Base-by-base conservation (phyloP, 345 rosid genomes). In the Eucalyptus cloeziana region DNA sequence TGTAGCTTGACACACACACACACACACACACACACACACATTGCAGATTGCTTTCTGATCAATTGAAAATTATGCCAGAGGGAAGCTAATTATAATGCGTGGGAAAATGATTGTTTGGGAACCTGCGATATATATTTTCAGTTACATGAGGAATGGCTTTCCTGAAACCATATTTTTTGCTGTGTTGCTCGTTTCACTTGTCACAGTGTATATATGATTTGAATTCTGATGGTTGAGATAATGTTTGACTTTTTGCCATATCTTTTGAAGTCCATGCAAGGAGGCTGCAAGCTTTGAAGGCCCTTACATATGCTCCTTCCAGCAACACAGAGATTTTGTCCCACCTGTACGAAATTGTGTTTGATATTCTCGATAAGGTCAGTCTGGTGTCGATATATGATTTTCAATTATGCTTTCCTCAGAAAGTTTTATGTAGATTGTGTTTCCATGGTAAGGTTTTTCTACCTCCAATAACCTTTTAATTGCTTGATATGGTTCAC, bases 361-460 rank as follows among this genome's bases (percentile, higher is more conserved):
- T 98, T 92, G 99, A 95, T 91, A 94, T 98, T 91, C 99, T 98
- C 92, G 97, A 97, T 76, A 94, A 96, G 99, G 99, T 98, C 89
- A 67, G 89, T 88, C 88, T 51, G 60, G 40, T 37, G 86, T 86
- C 58, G 54, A 21, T 86, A 40, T 19, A 80, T 44, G 90, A 96
- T 89, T 87, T 87, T 62, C 19, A 86, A 22, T 60, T 37, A 47
- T 67, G 49, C 87, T 52, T 86, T 91, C 22, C 33, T 67, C 21
- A 44, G 44, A 44, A 56, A 49, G 16, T 47, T 87, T 76, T 40
- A 76, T 40, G 47, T 40, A 40, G 85, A 76, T 37, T 40, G 27
- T 76, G 85, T 37, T 40, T 76, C 47, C 30, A 21, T 40, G 47
- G 85, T 76, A 76, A 21, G 30, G 47, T 11, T 76, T 76, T 25